Evolutionary conservation across 805 yeast species (phyloP).

Genomic region (Maudiozyma barnettii): DNA sequence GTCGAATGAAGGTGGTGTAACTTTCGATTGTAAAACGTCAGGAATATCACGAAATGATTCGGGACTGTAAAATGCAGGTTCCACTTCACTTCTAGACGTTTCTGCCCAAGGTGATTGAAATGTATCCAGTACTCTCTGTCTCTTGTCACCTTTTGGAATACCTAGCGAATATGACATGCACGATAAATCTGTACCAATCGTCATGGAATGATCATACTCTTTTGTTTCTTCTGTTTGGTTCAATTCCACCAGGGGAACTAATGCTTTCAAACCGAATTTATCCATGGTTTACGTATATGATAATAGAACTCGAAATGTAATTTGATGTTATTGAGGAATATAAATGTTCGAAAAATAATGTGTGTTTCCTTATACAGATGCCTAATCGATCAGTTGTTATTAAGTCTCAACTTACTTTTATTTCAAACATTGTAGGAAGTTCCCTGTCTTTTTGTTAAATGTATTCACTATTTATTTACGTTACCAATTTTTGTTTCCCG

Average conservation of each 20-base stretch:
- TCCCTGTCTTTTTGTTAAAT: too few relatives aligned
- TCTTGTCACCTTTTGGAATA: constrained; percentile 18
- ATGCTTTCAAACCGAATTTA: constrained; percentile 26
- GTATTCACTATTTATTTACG: too few relatives aligned
- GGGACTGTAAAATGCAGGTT: constrained; percentile 70
- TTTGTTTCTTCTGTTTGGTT: constrained; percentile 18
- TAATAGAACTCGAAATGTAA: too few relatives aligned
- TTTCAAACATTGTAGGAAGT: too few relatives aligned
- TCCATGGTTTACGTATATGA: constrained; percentile 13
- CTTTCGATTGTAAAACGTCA: constrained; percentile 22
- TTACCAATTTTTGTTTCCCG: neutral
- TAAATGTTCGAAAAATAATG: too few relatives aligned
- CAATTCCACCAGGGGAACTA: constrained; percentile 25
- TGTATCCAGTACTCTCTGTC: constrained; percentile 32
- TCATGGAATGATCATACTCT: constrained; percentile 26
- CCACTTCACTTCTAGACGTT: constrained; percentile 80
- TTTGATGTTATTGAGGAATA: too few relatives aligned
- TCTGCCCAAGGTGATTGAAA: constrained; percentile 95
- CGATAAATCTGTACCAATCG: constrained; percentile 28
- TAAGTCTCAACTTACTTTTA: too few relatives aligned
- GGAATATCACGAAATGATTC: constrained; percentile 36
- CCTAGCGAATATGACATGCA: constrained; percentile 28
- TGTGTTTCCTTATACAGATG: too few relatives aligned
- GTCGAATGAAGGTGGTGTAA: constrained; percentile 27
- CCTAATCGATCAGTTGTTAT: too few relatives aligned